phyloP scores from a whole-genome alignment of 2,329 filamentous ascomycete species.

The Lachnellula cervina region DNA sequence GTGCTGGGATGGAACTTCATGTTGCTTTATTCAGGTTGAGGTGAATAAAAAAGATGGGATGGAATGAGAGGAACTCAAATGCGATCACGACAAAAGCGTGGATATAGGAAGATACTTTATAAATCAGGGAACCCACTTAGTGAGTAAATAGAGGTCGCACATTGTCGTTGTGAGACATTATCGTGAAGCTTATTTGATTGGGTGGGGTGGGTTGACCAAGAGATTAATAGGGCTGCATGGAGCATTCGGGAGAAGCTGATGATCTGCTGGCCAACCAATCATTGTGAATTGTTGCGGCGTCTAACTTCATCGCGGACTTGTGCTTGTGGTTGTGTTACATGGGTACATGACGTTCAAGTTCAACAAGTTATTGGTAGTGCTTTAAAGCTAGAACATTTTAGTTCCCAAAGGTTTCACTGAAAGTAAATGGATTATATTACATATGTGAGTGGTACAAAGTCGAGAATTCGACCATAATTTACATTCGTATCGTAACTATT shows the following conservation, averaged over 20 bases:
- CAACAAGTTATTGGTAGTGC: too few species aligned
- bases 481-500: neutral
- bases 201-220: neutral
- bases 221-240: neutral
- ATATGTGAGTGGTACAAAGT: neutral
- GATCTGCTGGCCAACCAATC: too few species aligned
- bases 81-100: neutral
- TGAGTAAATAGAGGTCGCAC: neutral
- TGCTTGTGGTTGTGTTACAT: too few species aligned
- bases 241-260: neutral
- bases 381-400: too few species aligned
- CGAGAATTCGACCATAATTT: neutral
- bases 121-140: neutral
- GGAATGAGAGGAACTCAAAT: neutral
- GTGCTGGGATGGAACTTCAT: constrained; percentile 13
- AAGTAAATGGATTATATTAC: too few species aligned
- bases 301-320: too few species aligned
- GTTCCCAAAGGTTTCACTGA: too few species aligned
- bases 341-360: too few species aligned
- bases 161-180: neutral
- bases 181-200: neutral
- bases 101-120: neutral
- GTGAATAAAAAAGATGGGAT: too few species aligned
- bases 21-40: neutral
- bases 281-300: too few species aligned